Evolutionary conservation across 2,329 filamentous ascomycete species (phyloP).

Genomic region (Colletotrichum sp.): DNA sequence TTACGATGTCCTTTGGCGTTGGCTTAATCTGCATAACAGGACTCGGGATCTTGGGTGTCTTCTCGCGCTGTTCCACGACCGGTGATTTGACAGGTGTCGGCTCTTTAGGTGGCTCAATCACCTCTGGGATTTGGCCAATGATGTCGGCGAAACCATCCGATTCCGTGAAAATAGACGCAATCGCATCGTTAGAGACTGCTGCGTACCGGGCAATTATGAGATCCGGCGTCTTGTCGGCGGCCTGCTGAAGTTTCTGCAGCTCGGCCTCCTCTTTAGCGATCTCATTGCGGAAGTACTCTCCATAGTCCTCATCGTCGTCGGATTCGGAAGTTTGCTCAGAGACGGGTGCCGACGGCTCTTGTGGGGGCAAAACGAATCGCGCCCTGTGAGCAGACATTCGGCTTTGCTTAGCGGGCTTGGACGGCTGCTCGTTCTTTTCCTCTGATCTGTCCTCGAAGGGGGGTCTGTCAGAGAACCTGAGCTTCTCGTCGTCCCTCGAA

Average conservation of each 20-base stretch:
- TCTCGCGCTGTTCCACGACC: conserved; percentile 7
- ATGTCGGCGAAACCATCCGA: conserved; percentile 47
- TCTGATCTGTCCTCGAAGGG: conserved; percentile 17
- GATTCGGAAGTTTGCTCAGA: conserved; percentile 56
- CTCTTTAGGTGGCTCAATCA: conserved; percentile 21
- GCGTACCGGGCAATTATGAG: conserved; percentile 53
- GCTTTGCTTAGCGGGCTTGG: conserved; percentile 23
- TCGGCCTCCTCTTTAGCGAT: conserved; percentile 57
- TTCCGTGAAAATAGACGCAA: conserved; percentile 52
- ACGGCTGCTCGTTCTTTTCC: conserved; percentile 9
- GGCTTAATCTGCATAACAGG: not conserved
- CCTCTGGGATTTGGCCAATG: conserved; percentile 44
- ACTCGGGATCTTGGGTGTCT: not conserved
- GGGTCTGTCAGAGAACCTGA: not conserved
- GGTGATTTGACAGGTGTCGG: not conserved
- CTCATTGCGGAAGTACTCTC: conserved; percentile 58
- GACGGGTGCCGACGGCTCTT: conserved; percentile 30
- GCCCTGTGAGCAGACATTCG: conserved; percentile 35
- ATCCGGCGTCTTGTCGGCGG: conserved; percentile 41
- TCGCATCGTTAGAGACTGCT: conserved; percentile 52
- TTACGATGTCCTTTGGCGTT: not conserved
- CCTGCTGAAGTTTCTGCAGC: conserved; percentile 49
- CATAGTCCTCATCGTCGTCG: conserved; percentile 63
- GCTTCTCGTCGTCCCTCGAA: not conserved
- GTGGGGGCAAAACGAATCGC: conserved; percentile 45